Evolutionary conservation across 495 filamentous ascomycete genomes (phyloP), one percentile per base, ranked within the genome.

Genomic region (Podospora appendiculata): DNA sequence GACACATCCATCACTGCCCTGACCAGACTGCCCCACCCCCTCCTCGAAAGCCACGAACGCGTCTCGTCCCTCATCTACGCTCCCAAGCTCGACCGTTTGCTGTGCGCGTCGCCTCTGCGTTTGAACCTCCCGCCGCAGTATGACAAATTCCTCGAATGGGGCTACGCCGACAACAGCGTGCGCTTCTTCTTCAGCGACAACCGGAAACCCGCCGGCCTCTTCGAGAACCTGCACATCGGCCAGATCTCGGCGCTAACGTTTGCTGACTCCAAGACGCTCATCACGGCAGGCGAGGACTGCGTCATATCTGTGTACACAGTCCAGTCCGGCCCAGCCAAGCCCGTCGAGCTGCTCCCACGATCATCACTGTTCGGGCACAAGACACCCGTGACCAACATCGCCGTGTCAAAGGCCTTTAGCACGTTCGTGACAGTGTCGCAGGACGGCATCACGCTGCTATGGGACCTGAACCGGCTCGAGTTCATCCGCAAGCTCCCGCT

Each of bases 61-160:
- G 87, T 98, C 8, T 73, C 85, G 0, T 88, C 84, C 9, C 70
- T 98, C 11, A 82, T 85, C 1, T 94, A 93, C 70, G 83, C 84
- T 0, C 59, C 77, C 0, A 95, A 89, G 59, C 76, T 87, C 11
- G 93, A 96, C 56, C 85, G 87, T 32, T 70, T 98, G 9, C 74
- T 98, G 41, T 93, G 86, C 57, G 84, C 89, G n/a, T 83, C 86
- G 33, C 77, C 89, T 5, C 86, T 92, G 63, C 74, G 88, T 39
- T 74, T 96, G 35, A 91, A 96, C 58, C 84, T 97, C 12, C 89
- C 90, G 1, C 91, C 94, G 5, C 70, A 71, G 33, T 92, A 87
- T 55, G 92, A 97, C 62, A 89, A 90, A 58, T 96, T 87, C 56
- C 79, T 98, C 66, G 90, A 96, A 68, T 96, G 92, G 93, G 93